phyloP scores from a whole-genome alignment of 2,329 filamentous ascomycete genomes.

The Dothideomycetes sp. region DNA sequence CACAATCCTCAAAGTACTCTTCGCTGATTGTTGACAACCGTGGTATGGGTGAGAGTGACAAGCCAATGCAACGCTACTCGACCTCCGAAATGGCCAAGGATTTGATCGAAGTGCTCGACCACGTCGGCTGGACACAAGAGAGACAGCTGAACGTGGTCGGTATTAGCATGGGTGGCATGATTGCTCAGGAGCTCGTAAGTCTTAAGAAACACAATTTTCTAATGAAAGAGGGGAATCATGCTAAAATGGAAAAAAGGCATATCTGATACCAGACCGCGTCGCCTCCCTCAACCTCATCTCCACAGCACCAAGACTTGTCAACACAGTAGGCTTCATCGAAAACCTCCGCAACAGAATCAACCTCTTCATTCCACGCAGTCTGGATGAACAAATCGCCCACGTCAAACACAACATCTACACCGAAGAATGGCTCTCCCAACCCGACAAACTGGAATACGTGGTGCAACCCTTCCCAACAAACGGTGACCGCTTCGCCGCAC shows the following conservation, averaged over 20 bases:
- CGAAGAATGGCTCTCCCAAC: constrained; percentile 49
- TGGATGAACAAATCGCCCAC: constrained; percentile 57
- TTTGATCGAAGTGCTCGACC: constrained; percentile 57
- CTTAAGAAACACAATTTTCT: background rate
- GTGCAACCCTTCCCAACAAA: constrained; percentile 57
- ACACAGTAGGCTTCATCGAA: constrained; percentile 46
- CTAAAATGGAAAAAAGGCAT: constrained; percentile 21
- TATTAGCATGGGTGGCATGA: constrained; percentile 85
- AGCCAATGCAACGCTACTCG: constrained; percentile 67
- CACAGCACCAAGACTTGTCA: constrained; percentile 39
- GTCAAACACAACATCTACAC: constrained; percentile 60
- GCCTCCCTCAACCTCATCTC: constrained; percentile 43
- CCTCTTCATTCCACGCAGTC: constrained; percentile 57
- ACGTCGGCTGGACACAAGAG: constrained; percentile 58
- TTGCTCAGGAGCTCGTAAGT: constrained; percentile 67
- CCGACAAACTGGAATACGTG: constrained; percentile 44
- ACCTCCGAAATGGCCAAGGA: constrained; percentile 80
- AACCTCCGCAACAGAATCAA: constrained; percentile 53
- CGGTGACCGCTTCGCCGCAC: constrained; percentile 72
- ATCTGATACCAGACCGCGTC: constrained; percentile 39
- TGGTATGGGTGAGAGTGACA: constrained; percentile 72
- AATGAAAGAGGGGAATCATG: background rate
- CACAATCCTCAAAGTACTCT: constrained; percentile 56
- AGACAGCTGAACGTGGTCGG: constrained; percentile 61
- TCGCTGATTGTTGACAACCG: constrained; percentile 75